These are phyloP conservation scores for Ophiocordyceps camponoti-leonardi DNA, from an alignment of 2,329 filamentous ascomycete genomes.

Conservation along the genomic window DNA sequence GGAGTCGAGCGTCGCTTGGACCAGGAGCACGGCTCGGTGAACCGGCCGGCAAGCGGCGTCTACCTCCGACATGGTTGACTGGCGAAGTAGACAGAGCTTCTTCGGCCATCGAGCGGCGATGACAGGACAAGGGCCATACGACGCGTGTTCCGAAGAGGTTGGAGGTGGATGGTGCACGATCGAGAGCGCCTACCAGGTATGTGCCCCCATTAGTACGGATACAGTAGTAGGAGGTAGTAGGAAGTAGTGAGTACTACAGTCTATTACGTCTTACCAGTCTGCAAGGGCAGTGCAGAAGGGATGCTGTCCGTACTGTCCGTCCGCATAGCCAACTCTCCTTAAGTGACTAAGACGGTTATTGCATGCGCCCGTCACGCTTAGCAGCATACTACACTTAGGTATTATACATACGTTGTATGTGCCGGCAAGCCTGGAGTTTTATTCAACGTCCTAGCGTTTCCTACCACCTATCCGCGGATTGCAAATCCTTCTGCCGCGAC, in stretches of 20 bases:
- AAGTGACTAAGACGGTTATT: background rate
- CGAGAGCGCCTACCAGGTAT: no score
- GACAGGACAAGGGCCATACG: background rate
- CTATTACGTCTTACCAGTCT: no score
- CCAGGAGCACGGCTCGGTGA: slow-evolving; percentile 47
- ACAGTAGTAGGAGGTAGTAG: no score
- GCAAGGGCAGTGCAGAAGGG: no score
- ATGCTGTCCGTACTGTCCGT: background rate
- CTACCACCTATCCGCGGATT: no score
- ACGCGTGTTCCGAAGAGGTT: background rate
- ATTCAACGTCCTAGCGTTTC: no score
- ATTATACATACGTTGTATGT: no score
- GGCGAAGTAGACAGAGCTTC: background rate
- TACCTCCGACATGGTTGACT: slow-evolving; percentile 6
- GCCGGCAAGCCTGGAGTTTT: background rate
- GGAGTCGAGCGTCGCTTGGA: slow-evolving; percentile 91
- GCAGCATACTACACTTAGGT: no score
- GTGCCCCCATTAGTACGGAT: no score
- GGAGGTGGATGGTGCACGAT: background rate
- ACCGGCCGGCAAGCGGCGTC: slow-evolving; percentile 6
- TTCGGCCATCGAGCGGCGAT: background rate
- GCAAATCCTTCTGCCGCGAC: no score
- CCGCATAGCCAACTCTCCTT: background rate
- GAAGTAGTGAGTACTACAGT: no score
- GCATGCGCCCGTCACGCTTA: background rate